phyloP scores from a whole-genome alignment of 352 stramenopile genomes.

The Phytophthora foliorum region DNA sequence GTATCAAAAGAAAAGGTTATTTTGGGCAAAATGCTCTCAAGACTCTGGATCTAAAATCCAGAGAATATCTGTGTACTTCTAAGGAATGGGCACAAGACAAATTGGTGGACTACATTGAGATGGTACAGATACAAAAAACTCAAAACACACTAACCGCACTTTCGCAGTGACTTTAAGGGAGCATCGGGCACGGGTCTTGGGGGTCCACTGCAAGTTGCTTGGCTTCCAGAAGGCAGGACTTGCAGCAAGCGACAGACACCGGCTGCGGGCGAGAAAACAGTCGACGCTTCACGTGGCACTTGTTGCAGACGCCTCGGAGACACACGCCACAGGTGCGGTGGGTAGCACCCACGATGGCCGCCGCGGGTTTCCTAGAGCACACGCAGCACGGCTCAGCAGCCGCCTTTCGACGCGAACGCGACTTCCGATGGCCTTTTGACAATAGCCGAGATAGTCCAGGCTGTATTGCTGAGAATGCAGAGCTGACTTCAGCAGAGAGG shows the following conservation, averaged over 20 bases:
- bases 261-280: constrained; percentile 48
- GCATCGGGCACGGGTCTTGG: constrained; percentile 53
- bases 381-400: constrained; percentile 37
- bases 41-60: too few species aligned
- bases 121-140: constrained; percentile 12
- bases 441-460: constrained; percentile 20
- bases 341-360: constrained; percentile 26
- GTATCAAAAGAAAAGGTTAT: too few species aligned
- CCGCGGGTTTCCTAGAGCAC: constrained; percentile 37
- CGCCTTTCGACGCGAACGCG: constrained; percentile 22
- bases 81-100: too few species aligned
- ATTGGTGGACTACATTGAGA: background rate
- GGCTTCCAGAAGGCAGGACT: constrained; percentile 53
- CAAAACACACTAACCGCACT: background rate
- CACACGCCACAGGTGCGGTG: constrained; percentile 55
- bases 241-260: constrained; percentile 59
- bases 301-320: constrained; percentile 46
- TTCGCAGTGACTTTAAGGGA: constrained; percentile 6
- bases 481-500: constrained; percentile 19
- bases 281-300: constrained; percentile 58
- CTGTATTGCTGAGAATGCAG: constrained; percentile 11
- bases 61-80: too few species aligned
- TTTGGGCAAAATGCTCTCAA: too few species aligned
- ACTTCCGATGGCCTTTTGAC: constrained; percentile 30
- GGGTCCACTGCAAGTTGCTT: constrained; percentile 52